A percentile compares a stretch with the other conserved stretches of the same genome.
Evolutionary conservation across 2,329 filamentous ascomycete genomes (phyloP).

Genomic region (Aspergillus japonicus): DNA sequence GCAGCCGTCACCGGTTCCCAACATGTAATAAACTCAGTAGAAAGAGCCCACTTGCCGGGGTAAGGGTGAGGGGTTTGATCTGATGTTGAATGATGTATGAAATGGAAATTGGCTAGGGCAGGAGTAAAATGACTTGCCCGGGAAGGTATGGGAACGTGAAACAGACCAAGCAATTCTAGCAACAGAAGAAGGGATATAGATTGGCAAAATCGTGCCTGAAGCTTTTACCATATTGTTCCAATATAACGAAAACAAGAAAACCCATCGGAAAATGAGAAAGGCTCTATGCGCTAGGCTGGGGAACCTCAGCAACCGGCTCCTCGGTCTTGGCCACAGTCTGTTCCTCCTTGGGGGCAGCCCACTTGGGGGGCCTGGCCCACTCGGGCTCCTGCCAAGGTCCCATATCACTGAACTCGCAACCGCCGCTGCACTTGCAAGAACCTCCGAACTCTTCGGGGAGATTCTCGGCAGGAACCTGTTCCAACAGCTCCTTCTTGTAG

Average conservation of each 20-base stretch:
- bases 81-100: neutral
- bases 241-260: constrained; percentile 15
- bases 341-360: constrained; percentile 36
- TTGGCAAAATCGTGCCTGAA: constrained; percentile 10
- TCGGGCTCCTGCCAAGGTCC: constrained; percentile 72
- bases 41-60: neutral
- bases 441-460: constrained; percentile 85
- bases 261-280: constrained; percentile 3
- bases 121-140: neutral
- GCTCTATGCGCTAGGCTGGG: constrained; percentile 32
- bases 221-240: constrained; percentile 22
- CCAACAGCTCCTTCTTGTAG: constrained; percentile 81
- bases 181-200: constrained; percentile 12
- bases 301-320: constrained; percentile 24
- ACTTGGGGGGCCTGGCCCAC: constrained; percentile 47
- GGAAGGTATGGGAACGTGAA: neutral
- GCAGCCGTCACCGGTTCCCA: neutral
- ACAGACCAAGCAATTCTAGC: constrained; percentile 13
- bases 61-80: neutral
- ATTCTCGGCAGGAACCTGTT: constrained; percentile 85
- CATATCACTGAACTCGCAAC: constrained; percentile 81
- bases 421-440: constrained; percentile 74
- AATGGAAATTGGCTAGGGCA: neutral
- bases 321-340: constrained; percentile 25
- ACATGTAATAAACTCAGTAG: neutral